These are phyloP conservation scores for Cafeteria roenbergensis DNA, from an alignment of 108 stramenopile genomes.

Conservation along the genomic window DNA sequence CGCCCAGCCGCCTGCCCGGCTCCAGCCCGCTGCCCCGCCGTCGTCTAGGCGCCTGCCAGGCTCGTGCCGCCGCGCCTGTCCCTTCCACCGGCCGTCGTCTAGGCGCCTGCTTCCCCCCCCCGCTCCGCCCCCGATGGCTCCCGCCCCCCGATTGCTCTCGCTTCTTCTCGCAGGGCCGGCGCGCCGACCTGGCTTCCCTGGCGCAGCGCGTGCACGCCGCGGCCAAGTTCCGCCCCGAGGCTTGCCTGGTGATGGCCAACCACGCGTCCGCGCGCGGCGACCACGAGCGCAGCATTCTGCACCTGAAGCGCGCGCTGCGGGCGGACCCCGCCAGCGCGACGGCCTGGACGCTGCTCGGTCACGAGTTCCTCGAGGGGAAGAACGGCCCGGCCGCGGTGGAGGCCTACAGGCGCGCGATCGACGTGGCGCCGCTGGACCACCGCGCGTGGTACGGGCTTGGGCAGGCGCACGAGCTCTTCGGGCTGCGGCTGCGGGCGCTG, in stretches of 20 bases:
- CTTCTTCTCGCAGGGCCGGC: conserved; percentile 76
- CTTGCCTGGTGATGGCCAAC: conserved; percentile 87
- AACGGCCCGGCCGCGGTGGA: conserved; percentile 91
- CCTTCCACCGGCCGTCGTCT: too few relatives aligned
- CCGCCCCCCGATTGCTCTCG: conserved; percentile 73
- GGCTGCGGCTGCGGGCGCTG: too few relatives aligned
- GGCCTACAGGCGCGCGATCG: conserved; percentile 80
- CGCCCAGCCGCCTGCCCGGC: too few relatives aligned
- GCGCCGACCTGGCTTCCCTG: conserved; percentile 51
- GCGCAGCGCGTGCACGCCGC: conserved; percentile 65
- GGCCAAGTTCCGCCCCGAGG: conserved; percentile 85
- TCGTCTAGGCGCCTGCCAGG: too few relatives aligned
- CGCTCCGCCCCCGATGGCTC: conserved; percentile 61
- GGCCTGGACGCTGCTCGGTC: conserved; percentile 93
- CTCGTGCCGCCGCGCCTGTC: too few relatives aligned
- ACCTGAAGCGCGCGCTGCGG: conserved; percentile 79
- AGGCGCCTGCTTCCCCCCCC: too few relatives aligned
- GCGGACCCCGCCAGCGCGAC: conserved; percentile 64
- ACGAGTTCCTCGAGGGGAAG: conserved; percentile 88
- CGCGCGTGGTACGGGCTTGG: too few relatives aligned
- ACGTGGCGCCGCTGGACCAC: conserved; percentile 75
- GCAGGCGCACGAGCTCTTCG: too few relatives aligned
- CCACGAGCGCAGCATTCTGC: conserved; percentile 77
- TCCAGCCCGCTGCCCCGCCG: too few relatives aligned
- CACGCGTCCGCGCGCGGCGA: conserved; percentile 78